Base-by-base conservation (phyloP, 2,329 filamentous ascomycete genomes). In the Pseudocercospora eumusae region DNA sequence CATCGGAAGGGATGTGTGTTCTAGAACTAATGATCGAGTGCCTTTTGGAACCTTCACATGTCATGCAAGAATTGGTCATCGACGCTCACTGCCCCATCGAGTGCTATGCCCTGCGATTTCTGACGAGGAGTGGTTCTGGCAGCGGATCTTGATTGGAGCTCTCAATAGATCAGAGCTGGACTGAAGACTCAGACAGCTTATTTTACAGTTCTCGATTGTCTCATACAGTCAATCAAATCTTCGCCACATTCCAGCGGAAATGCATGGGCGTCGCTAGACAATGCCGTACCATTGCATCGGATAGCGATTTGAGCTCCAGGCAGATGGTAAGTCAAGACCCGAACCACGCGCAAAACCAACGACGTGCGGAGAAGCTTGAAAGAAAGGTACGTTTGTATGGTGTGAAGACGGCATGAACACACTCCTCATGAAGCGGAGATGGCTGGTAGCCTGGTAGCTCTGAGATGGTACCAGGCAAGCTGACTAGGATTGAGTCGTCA, bases 341-440 rank as follows among this genome's bases (percentile, higher is more conserved):
- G 50, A 33, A 54, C 50, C 50, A 54, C 31, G 44, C 21, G 11
- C 44, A 21, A 1, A n/a, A 8, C 4, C 25, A 5, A 45, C 20
- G 54, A 25, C 25, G 23, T 20, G 54, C n/a, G 54, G 54, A 57
- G 54, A 57, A 57, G 40, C 21, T 57, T 57, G 33, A 54, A 33
- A 31, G 50, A n/a, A 54, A 23, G 50, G 50, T 54, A 36, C 27
- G 50, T 33, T 33, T 54, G 15, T 9, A 54, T 54, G 28, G 25
- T 18, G 50, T 28, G 18, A 31, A 54, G n/a, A 54, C 25, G n/a
- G 47, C 47, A 50, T 50, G 47, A 50, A 27, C 47, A 23, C 25
- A 8, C 27, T 36, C 50, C 27, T 54, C 28, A 36, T 15, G 27
- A 31, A 54, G n/a, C 15, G 21, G 27, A 36, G n/a, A 11, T 54